Percentiles rank a stretch among this genome's conserved stretches.
Evolutionary conservation across 495 filamentous ascomycete genomes (phyloP).

Genomic region (Aspergillus sclerotiicarbonarius): DNA sequence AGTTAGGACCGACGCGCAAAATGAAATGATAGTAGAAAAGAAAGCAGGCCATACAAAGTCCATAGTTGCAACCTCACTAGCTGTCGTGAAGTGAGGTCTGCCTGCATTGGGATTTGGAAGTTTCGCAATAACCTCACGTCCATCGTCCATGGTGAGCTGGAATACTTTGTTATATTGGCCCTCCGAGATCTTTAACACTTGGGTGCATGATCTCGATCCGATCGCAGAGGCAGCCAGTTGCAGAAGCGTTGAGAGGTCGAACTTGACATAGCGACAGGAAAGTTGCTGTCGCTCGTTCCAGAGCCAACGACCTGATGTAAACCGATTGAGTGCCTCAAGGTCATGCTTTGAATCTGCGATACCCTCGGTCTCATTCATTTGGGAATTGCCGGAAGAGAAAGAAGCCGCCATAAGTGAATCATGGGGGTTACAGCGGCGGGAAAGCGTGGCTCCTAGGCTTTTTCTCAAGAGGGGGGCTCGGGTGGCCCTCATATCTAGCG

Average conservation of each 20-base stretch:
- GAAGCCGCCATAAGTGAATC: constrained; percentile 8
- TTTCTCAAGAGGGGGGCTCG: constrained; percentile 9
- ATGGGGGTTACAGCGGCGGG: constrained; percentile 4
- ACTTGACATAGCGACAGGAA: constrained; percentile 26
- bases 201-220: constrained; percentile 22
- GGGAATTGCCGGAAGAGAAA: constrained; percentile 13
- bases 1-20: constrained; percentile 16
- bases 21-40: constrained; percentile 9
- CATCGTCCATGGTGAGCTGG: constrained; percentile 37
- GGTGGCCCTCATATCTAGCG: constrained; percentile 14
- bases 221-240: constrained; percentile 22
- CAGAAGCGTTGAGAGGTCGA: constrained; percentile 23
- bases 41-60: constrained; percentile 32
- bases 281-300: constrained; percentile 28
- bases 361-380: constrained; percentile 10
- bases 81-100: constrained; percentile 32
- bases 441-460: constrained; percentile 9
- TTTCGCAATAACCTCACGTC: constrained; percentile 31
- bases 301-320: constrained; percentile 28
- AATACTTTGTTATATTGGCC: constrained; percentile 41
- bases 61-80: constrained; percentile 43
- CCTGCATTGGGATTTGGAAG: constrained; percentile 40
- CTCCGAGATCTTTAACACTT: constrained; percentile 33
- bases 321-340: constrained; percentile 22
- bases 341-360: constrained; percentile 14